These are phyloP conservation scores for Lachnellula occidentalis DNA, from an alignment of 2,329 filamentous ascomycete species.

Conservation along the genomic window DNA sequence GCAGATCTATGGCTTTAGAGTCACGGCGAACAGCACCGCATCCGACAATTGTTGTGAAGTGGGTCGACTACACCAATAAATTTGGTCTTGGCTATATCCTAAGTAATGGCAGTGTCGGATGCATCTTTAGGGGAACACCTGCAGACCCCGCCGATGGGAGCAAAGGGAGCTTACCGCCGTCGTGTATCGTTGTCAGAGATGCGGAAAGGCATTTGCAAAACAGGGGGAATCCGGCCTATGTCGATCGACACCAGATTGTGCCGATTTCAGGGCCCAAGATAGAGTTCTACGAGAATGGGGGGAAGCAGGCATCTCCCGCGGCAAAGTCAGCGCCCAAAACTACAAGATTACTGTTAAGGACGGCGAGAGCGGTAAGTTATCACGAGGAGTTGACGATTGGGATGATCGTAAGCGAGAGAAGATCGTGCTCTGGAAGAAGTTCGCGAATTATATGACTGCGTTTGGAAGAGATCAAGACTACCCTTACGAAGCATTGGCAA, in stretches of 20 bases:
- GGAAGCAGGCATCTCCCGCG: slow-evolving; percentile 56
- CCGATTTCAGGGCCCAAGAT: slow-evolving; percentile 57
- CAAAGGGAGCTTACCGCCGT: slow-evolving; percentile 56
- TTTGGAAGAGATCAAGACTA: slow-evolving; percentile 66
- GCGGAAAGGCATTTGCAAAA: slow-evolving; percentile 67
- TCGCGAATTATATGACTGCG: slow-evolving; percentile 68
- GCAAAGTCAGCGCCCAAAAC: slow-evolving; percentile 58
- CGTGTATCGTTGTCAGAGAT: slow-evolving; percentile 65
- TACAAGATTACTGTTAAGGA: slow-evolving; percentile 52
- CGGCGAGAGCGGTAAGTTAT: slow-evolving; percentile 55
- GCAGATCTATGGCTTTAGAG: slow-evolving; percentile 56
- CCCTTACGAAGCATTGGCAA: slow-evolving; percentile 38
- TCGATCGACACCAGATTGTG: slow-evolving; percentile 54
- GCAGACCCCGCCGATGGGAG: slow-evolving; percentile 42
- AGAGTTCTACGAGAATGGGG: slow-evolving; percentile 70
- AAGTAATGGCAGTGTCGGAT: slow-evolving; percentile 75
- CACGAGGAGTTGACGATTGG: slow-evolving; percentile 57
- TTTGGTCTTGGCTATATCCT: slow-evolving; percentile 81
- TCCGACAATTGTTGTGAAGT: slow-evolving; percentile 66
- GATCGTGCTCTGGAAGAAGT: slow-evolving; percentile 66
- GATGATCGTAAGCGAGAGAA: slow-evolving; percentile 62
- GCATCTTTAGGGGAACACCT: slow-evolving; percentile 51
- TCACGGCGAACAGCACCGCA: slow-evolving; percentile 49
- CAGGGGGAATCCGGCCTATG: slow-evolving; percentile 49
- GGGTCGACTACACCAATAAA: slow-evolving; percentile 86